A percentile compares a stretch with the other conserved stretches of the same genome.
Evolutionary conservation across 257 asterid genomes (phyloP).

Genomic region (Scutellaria minor): DNA sequence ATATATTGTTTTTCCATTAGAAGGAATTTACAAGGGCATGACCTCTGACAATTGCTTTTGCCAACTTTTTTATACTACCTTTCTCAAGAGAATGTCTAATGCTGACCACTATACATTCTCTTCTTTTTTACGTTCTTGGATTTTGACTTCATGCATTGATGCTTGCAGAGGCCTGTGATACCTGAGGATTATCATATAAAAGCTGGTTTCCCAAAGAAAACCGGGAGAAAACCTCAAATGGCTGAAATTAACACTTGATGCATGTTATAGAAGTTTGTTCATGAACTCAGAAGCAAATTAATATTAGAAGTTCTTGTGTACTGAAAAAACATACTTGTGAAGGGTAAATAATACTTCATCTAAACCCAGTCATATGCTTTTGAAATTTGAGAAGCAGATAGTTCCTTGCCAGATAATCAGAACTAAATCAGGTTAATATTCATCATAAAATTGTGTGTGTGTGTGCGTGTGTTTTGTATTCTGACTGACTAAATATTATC

Average conservation of each 20-base stretch:
- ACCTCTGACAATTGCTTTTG: constrained; percentile 14
- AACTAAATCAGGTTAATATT: constrained; percentile 1
- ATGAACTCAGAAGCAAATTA: constrained; percentile 22
- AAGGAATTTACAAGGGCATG: not conserved
- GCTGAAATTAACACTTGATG: not conserved
- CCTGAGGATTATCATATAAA: not conserved
- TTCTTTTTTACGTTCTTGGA: not conserved
- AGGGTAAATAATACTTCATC: not conserved
- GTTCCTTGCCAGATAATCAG: not conserved
- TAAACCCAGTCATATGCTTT: constrained; percentile 7
- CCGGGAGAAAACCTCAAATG: not conserved
- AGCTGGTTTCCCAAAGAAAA: constrained; percentile 7
- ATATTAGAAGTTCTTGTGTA: not conserved
- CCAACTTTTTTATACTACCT: constrained; percentile 8
- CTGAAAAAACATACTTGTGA: not conserved
- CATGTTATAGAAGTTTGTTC: not conserved
- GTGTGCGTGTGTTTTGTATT: too few relatives aligned
- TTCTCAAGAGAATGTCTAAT: not conserved
- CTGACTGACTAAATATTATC: not conserved
- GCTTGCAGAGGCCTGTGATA: not conserved
- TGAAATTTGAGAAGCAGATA: not conserved
- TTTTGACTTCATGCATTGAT: constrained; percentile 13
- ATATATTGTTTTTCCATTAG: not conserved
- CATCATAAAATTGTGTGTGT: not conserved
- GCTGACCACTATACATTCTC: not conserved